Percentiles rank a stretch among this genome's conserved stretches.
Evolutionary conservation across 805 yeast species (phyloP).

Genomic region (Teunomyces pallodes): DNA sequence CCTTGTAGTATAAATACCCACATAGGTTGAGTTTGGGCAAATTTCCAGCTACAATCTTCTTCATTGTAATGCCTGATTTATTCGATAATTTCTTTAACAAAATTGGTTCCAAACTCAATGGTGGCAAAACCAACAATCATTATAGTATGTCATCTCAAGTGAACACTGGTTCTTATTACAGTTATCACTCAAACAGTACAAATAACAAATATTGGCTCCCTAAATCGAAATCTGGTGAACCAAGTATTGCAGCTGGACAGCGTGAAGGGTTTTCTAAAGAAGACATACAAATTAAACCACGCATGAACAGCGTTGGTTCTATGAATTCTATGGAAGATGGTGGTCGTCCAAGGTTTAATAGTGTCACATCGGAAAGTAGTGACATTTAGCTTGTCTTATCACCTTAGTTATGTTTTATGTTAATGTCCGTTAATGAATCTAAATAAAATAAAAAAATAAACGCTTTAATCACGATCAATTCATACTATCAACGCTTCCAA

Average conservation of each 20-base stretch:
- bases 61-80: constrained; percentile 29
- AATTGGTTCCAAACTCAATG: constrained; percentile 28
- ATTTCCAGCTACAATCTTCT: not conserved
- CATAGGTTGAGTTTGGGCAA: not conserved
- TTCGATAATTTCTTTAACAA: constrained; percentile 39
- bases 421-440: not conserved
- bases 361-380: constrained; percentile 13
- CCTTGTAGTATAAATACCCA: not conserved
- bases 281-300: constrained; percentile 4
- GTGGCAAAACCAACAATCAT: constrained; percentile 32
- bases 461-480: not conserved
- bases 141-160: constrained; percentile 33
- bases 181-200: constrained; percentile 33
- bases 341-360: constrained; percentile 16
- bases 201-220: constrained; percentile 43
- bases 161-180: constrained; percentile 36
- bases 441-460: not conserved
- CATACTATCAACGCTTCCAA: not conserved
- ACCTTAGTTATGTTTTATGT: not conserved
- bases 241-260: not conserved
- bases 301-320: constrained; percentile 17
- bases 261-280: not conserved
- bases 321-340: constrained; percentile 10
- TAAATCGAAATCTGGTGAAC: constrained; percentile 6
- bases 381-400: not conserved